These are phyloP conservation scores for Opeltia flavorubescens DNA, from an alignment of 495 filamentous ascomycete genomes.

Conservation along the genomic window DNA sequence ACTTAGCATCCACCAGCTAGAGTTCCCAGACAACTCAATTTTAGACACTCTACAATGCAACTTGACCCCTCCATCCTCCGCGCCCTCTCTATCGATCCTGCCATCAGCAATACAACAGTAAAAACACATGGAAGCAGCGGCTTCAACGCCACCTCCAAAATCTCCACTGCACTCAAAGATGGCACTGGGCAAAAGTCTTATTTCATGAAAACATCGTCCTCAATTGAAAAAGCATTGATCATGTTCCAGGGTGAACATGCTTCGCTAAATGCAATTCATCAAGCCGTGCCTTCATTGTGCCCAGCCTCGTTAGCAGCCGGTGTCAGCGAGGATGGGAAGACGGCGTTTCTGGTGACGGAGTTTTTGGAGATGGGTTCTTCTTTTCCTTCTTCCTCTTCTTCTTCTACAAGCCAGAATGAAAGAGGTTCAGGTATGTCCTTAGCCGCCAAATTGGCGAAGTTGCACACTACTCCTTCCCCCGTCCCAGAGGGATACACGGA, in stretches of 20 bases:
- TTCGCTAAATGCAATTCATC: slow-evolving; percentile 68
- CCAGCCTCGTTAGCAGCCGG: slow-evolving; percentile 61
- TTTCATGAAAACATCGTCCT: slow-evolving; percentile 76
- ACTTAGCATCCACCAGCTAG: neutral
- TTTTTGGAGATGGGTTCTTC: slow-evolving; percentile 51
- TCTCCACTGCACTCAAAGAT: slow-evolving; percentile 35
- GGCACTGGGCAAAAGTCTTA: slow-evolving; percentile 35
- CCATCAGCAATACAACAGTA: slow-evolving; percentile 38
- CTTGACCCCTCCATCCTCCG: slow-evolving; percentile 45
- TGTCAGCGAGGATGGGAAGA: slow-evolving; percentile 32
- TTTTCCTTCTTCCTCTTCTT: slow-evolving; percentile 12
- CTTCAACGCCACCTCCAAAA: slow-evolving; percentile 59
- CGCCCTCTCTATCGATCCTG: slow-evolving; percentile 51
- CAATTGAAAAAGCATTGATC: slow-evolving; percentile 43
- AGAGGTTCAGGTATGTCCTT: slow-evolving; percentile 36
- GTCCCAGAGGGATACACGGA: slow-evolving; percentile 40
- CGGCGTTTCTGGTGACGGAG: slow-evolving; percentile 64
- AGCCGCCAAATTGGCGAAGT: slow-evolving; percentile 58
- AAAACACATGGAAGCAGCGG: slow-evolving; percentile 53
- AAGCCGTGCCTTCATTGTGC: slow-evolving; percentile 56
- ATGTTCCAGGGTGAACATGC: slow-evolving; percentile 80
- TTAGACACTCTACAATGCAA: slow-evolving; percentile 9
- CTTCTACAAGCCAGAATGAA: slow-evolving; percentile 9
- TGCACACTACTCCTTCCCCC: slow-evolving; percentile 68
- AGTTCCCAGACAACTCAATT: neutral